Conservation (phyloP, 805 yeast genomes). For the Teunomyces panamensis region DNA sequence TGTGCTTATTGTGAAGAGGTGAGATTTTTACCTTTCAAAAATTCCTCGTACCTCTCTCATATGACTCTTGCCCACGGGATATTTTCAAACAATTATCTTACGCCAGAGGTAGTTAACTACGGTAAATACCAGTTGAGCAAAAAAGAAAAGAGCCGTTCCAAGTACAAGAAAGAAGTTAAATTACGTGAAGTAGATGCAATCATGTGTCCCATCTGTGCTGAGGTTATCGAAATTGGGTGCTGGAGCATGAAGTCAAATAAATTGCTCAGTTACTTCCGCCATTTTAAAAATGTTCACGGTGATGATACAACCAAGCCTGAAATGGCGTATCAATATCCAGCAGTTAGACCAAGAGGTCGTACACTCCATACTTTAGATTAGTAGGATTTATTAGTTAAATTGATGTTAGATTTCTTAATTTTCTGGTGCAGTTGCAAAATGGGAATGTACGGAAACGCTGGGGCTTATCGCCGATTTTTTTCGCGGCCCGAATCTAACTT, state of each 20-base stretch:
- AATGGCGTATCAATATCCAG: slow-evolving; percentile 2
- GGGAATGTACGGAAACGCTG: background rate
- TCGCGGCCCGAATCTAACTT: no score
- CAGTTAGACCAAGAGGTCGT: slow-evolving; percentile 7
- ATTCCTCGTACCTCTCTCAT: slow-evolving; percentile 32
- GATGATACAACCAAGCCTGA: slow-evolving; percentile 5
- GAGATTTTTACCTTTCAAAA: slow-evolving; percentile 30
- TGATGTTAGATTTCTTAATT: background rate
- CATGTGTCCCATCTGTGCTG: slow-evolving; percentile 26
- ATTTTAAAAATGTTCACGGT: slow-evolving; percentile 20
- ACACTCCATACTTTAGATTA: slow-evolving; percentile 9
- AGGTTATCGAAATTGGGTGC: slow-evolving; percentile 25
- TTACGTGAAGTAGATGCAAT: slow-evolving; percentile 21
- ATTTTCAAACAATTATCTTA: slow-evolving; percentile 26
- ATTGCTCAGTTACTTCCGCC: slow-evolving; percentile 27
- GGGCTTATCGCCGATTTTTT: background rate
- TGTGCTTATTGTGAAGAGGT: slow-evolving; percentile 31
- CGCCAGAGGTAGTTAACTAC: slow-evolving; percentile 30
- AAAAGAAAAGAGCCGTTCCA: slow-evolving; percentile 10
- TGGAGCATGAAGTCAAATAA: slow-evolving; percentile 28
- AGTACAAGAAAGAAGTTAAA: slow-evolving; percentile 7
- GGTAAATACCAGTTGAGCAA: slow-evolving; percentile 24
- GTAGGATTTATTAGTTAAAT: background rate
- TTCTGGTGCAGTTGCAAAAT: background rate
- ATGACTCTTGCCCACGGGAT: slow-evolving; percentile 35